Evolutionary conservation across 208 protist species (phyloP).

Genomic region (Porcisia deanei): DNA sequence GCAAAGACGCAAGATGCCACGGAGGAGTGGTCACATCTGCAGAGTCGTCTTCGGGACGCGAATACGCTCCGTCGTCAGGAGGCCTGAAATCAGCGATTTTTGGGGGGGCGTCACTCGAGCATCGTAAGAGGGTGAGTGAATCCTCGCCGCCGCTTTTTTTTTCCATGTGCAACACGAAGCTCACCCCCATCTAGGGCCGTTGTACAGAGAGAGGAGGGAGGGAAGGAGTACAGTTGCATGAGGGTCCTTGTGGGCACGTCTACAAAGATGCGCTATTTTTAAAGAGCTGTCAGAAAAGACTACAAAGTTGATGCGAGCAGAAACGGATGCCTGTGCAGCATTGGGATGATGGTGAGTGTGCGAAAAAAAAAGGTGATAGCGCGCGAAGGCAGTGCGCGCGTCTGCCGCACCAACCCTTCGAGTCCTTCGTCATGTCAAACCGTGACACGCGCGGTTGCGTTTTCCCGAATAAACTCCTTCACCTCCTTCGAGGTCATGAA

Average conservation of each 20-base stretch:
- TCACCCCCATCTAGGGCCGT: neutral
- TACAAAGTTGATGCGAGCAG: neutral
- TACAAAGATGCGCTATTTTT: neutral
- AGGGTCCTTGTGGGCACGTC: neutral
- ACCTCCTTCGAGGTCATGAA: constrained; percentile 65
- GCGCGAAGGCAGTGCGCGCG: neutral
- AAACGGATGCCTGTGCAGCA: neutral
- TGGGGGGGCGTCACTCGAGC: too few relatives aligned
- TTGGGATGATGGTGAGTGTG: neutral
- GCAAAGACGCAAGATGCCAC: neutral
- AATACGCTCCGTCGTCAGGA: neutral
- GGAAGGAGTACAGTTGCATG: neutral
- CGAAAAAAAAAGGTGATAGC: neutral
- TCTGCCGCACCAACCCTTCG: neutral
- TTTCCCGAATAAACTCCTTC: constrained; percentile 68
- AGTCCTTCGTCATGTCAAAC: constrained; percentile 3
- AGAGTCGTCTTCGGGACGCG: neutral
- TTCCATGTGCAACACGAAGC: neutral
- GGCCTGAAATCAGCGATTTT: neutral
- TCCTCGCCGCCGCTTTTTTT: neutral
- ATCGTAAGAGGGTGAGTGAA: neutral
- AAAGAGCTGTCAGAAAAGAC: neutral
- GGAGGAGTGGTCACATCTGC: neutral
- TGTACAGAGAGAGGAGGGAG: neutral
- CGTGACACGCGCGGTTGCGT: constrained; percentile 45